A percentile compares a stretch with the other conserved stretches of the same genome.
phyloP scores from a whole-genome alignment of 148 eudicot genomes.

The Fagopyrum tataricum region DNA sequence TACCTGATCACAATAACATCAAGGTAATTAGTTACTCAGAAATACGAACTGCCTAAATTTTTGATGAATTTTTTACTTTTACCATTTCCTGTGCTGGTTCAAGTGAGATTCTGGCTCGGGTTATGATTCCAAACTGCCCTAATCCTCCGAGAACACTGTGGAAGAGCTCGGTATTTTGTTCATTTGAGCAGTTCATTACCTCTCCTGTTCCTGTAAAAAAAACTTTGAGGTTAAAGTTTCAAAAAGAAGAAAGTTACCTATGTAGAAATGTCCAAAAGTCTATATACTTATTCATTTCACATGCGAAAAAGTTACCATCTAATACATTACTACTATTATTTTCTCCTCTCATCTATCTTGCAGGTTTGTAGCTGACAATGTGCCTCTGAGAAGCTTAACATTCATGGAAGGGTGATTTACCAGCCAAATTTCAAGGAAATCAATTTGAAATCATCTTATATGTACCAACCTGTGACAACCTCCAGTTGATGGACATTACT shows the following conservation, averaged over 20 bases:
- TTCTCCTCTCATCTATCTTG: background rate
- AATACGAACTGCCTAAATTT: background rate
- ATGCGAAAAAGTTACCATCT: background rate
- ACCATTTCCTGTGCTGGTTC: slow-evolving; percentile 76
- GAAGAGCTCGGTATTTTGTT: slow-evolving; percentile 71
- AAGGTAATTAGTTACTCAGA: background rate
- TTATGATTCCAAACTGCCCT: slow-evolving; percentile 93
- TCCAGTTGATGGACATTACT: slow-evolving; percentile 72
- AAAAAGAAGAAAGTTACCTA: background rate
- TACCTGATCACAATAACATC: slow-evolving; percentile 38
- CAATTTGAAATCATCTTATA: background rate
- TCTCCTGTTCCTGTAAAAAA: slow-evolving; percentile 72
- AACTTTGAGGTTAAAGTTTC: background rate
- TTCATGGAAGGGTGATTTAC: too few relatives aligned
- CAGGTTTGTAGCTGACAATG: background rate
- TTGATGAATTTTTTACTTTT: slow-evolving; percentile 6
- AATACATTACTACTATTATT: background rate
- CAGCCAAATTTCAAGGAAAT: background rate
- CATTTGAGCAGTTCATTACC: slow-evolving; percentile 54
- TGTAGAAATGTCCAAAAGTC: background rate
- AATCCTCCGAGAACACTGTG: slow-evolving; percentile 87
- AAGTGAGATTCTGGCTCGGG: slow-evolving; percentile 69
- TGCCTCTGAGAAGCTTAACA: background rate
- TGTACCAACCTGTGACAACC: slow-evolving; percentile 75
- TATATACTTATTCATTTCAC: background rate